Base-by-base conservation (phyloP, 495 filamentous ascomycete genomes). In the Penicillium canescens region DNA sequence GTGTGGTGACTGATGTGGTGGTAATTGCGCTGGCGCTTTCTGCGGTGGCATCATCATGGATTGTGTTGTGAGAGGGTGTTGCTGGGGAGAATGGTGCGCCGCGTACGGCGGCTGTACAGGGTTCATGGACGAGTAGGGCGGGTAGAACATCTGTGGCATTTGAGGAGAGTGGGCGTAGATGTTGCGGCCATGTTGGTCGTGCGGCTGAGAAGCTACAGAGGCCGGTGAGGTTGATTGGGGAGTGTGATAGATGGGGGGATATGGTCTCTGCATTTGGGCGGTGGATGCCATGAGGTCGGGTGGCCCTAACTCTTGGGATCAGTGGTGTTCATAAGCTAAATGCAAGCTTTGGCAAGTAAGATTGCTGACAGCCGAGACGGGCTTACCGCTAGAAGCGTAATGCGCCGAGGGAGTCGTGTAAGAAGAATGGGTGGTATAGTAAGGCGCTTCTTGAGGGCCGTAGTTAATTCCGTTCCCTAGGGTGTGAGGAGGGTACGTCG, bases 201-300 rank as follows among this genome's bases (percentile, higher is more conserved):
- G 91, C 20, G 82, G 80, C 42, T 93, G 91, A 14, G 94, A 97
- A 49, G 92, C 88, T 55, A 97, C 92, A 51, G 94, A 96, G n/a
- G 90, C 89, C 34, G 94, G 94, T 20, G 94, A 96, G 70, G 91
- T 95, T 23, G 92, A 96, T 75, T 96, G 91, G 13, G 93, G 92
- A 3, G 93, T 96, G 65, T 96, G 91, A 64, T 98, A 96, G 55
- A 96, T 96, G 24, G 92, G 90, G 21, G 92, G 93, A 57, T 92
- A 97, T 44, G 79, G 79, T 50, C 85, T 82, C 67, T 87, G 88
- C 85, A 96, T 93, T 65, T 89, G 87, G 57, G 92, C 85, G 36
- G 72, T 64, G 46, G 92, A 84, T 54, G 94, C 92, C 94, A 98
- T 98, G 75, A 92, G 86, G 57, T 97, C 92, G 72, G 88, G 82